Conservation (phyloP, 257 asterid genomes). For the Capsicum baccatum region DNA sequence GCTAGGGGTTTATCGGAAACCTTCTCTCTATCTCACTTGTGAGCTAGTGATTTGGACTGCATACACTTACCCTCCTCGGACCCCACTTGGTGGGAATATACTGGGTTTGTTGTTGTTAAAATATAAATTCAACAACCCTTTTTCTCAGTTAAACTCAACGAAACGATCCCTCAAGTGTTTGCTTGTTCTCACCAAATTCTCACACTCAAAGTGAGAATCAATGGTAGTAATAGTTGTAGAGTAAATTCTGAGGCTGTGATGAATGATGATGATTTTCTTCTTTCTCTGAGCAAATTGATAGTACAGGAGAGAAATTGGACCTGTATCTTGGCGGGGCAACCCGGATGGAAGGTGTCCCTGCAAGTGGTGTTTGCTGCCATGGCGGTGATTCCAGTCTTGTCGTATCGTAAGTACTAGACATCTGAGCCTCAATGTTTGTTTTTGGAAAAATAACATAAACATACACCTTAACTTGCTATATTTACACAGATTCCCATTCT, state of each 20-base stretch:
- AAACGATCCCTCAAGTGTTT: not conserved
- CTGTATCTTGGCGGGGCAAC: not conserved
- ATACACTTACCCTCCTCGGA: not conserved
- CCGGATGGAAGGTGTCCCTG: not conserved
- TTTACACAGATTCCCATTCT: too few relatives aligned
- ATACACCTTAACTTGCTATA: too few relatives aligned
- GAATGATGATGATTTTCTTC: not conserved
- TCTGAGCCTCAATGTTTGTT: not conserved
- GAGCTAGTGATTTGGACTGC: too few relatives aligned
- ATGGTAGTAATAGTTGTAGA: not conserved
- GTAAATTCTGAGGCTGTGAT: conserved; percentile 9
- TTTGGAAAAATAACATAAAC: too few relatives aligned
- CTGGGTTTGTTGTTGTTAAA: not conserved
- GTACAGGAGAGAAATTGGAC: not conserved
- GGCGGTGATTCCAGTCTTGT: not conserved
- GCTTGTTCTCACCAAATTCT: not conserved
- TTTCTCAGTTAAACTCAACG: not conserved
- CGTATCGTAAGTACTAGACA: not conserved
- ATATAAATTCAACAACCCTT: not conserved
- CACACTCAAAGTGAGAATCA: not conserved
- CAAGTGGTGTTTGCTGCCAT: conserved; percentile 6
- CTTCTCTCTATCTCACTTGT: too few relatives aligned
- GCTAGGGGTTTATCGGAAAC: too few relatives aligned
- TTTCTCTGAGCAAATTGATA: not conserved
- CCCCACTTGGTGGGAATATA: not conserved